Base-by-base conservation (phyloP, 805 yeast species). In the Lipomyces sp. region DNA sequence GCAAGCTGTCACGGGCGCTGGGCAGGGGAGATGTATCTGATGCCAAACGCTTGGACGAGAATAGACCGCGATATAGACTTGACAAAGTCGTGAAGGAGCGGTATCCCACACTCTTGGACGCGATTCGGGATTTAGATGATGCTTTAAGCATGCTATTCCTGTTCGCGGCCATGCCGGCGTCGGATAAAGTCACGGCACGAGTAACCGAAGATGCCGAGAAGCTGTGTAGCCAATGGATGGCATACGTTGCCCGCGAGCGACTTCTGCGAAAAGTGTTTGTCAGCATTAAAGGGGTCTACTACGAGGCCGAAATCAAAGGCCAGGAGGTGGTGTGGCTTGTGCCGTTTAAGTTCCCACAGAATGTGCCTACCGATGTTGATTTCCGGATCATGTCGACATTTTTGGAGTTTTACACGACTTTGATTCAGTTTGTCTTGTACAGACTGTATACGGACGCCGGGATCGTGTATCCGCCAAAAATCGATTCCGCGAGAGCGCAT, bases 311-410 rank as follows among this genome's bases (percentile, higher is more conserved):
- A 69, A 87, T 95, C 57, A 87, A 85, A 77, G 99, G 99, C 72
- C 97, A 92, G 78, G 97, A 91, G 72, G 84, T 95, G 57, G 86
- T 94, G 80, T 95, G 99, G 99, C 86, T 95, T 67, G 96, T 92
- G 57, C 99, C 99, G 32, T 95, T 89, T 85, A 95, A 92, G 79
- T 95, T 93, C 82, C 97, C 99, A 24, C 96, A 94, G 78, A 90
- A 90, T 78, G 89, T 95, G 72, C 98, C 99, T 57, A 80, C 89
- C 56, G 98, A 95, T 78, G 87, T 95, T 66, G 99, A 95, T 80
- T 94, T 95, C 83, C 86, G 95, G 79, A 92, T 95, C 81, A 95
- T 95, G 99, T 83, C 92, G 75, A 94, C 98, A 0, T 95, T 95
- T 80, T 84, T 95, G 76, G 99, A 95, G 80, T 93, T 95, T 79